These are phyloP conservation scores for Nadsonia starkeyi-henricii DNA, from an alignment of 1,139 yeast species.

Conservation along the genomic window DNA sequence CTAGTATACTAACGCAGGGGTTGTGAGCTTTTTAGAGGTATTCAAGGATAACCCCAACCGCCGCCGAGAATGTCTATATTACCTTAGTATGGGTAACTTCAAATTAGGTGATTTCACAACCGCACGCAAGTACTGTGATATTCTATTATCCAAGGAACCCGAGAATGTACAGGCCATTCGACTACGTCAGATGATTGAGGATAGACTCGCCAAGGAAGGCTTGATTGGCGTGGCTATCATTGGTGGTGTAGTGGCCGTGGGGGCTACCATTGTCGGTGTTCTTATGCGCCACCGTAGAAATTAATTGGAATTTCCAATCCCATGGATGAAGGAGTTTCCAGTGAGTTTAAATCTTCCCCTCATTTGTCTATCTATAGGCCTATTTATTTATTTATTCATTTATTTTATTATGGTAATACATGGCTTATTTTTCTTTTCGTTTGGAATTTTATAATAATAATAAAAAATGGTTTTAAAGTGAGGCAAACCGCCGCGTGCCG, in stretches of 20 bases:
- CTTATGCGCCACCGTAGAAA: conserved; percentile 26
- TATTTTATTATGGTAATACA: too few relatives aligned
- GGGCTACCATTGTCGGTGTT: conserved; percentile 57
- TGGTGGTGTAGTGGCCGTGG: conserved; percentile 73
- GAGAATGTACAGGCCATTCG: conserved; percentile 64
- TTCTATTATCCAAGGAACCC: conserved; percentile 66
- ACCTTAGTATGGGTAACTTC: conserved; percentile 75
- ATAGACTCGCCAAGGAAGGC: conserved; percentile 71
- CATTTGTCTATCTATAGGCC: too few relatives aligned
- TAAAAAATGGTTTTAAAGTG: too few relatives aligned
- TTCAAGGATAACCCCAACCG: conserved; percentile 70
- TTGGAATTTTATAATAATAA: background rate
- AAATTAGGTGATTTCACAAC: conserved; percentile 79
- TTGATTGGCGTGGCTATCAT: conserved; percentile 76
- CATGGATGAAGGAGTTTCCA: too few relatives aligned
- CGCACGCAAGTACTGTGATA: conserved; percentile 76
- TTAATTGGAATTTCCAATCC: too few relatives aligned
- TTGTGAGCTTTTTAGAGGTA: background rate
- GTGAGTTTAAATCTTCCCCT: too few relatives aligned
- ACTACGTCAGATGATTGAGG: conserved; percentile 66
- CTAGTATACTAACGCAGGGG: too few relatives aligned
- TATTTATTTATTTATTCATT: background rate
- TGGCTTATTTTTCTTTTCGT: background rate
- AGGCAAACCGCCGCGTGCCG: too few relatives aligned
- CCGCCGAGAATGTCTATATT: conserved; percentile 81